These are phyloP conservation scores for Brettanomyces sp. DNA, from an alignment of 805 yeast genomes.

Conservation along the genomic window DNA sequence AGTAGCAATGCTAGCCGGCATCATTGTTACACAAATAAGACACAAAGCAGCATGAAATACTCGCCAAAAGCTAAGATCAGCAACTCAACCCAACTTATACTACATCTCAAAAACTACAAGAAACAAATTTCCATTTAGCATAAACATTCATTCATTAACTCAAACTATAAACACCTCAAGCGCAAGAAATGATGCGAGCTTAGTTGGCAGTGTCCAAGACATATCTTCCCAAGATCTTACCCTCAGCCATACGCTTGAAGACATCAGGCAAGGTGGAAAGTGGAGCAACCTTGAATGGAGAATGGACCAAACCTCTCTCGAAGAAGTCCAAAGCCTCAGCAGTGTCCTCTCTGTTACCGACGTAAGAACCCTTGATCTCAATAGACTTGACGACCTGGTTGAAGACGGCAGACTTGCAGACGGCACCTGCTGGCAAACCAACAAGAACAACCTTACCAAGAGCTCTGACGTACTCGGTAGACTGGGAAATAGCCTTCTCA, in stretches of 20 bases:
- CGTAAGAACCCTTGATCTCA: conserved; percentile 4
- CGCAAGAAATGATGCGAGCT: background rate
- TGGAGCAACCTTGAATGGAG: conserved; percentile 4
- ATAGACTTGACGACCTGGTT: conserved; percentile 3
- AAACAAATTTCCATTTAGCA: no score
- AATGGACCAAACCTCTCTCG: conserved; percentile 3
- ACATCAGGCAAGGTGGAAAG: conserved; percentile 1
- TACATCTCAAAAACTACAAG: no score
- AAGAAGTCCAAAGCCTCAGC: conserved; percentile 5
- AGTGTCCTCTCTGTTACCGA: conserved; percentile 4
- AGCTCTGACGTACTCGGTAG: conserved; percentile 3
- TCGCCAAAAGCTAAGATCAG: no score
- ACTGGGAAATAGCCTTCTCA: conserved; percentile 3
- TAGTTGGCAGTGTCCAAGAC: conserved; percentile 4
- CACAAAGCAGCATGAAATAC: no score
- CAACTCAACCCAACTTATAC: no score
- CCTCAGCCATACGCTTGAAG: conserved; percentile 3
- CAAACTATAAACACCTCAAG: background rate
- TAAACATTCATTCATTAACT: no score
- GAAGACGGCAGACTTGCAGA: conserved; percentile 1
- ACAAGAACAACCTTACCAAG: conserved; percentile 22
- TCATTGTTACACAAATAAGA: no score
- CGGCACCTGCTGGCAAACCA: conserved; percentile 9
- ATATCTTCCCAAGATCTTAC: conserved; percentile 4
- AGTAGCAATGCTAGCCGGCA: no score